phyloP scores from a whole-genome alignment of 768 basidiomycete genomes.

The Termitomyces sp. region DNA sequence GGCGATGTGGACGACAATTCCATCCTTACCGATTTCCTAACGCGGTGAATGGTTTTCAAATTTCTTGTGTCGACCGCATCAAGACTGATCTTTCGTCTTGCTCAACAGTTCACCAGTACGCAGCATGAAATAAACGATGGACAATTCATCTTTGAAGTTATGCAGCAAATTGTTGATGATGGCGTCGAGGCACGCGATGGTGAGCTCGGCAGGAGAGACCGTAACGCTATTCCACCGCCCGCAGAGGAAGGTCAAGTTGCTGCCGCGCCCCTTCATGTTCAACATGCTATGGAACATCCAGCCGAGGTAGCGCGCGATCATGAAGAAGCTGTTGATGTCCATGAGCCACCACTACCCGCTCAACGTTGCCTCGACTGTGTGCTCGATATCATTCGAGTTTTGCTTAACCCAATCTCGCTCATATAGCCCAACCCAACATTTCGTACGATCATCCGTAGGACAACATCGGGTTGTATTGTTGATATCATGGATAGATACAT shows the following conservation, averaged over 20 bases:
- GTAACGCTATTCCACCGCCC: too few relatives aligned
- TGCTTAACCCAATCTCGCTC: not conserved
- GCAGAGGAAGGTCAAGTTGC: not conserved
- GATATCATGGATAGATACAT: too few relatives aligned
- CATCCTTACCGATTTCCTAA: not conserved
- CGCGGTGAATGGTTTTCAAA: not conserved
- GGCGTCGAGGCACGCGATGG: too few relatives aligned
- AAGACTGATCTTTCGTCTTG: too few relatives aligned
- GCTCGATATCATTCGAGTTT: not conserved
- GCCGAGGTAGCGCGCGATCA: not conserved
- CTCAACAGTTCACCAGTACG: too few relatives aligned
- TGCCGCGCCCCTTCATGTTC: not conserved
- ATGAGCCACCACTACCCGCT: not conserved
- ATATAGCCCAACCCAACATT: not conserved
- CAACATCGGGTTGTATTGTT: too few relatives aligned
- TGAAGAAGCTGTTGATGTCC: not conserved
- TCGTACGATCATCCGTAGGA: not conserved
- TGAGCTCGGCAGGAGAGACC: too few relatives aligned
- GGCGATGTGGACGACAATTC: not conserved
- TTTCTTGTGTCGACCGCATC: too few relatives aligned
- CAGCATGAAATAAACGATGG: too few relatives aligned
- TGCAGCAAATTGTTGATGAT: too few relatives aligned
- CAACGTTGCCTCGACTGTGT: not conserved
- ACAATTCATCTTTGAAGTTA: too few relatives aligned
- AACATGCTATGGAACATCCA: not conserved